Evolutionary conservation across 148 eudicot species (phyloP).

Genomic region (Dianthus caryophyllus): DNA sequence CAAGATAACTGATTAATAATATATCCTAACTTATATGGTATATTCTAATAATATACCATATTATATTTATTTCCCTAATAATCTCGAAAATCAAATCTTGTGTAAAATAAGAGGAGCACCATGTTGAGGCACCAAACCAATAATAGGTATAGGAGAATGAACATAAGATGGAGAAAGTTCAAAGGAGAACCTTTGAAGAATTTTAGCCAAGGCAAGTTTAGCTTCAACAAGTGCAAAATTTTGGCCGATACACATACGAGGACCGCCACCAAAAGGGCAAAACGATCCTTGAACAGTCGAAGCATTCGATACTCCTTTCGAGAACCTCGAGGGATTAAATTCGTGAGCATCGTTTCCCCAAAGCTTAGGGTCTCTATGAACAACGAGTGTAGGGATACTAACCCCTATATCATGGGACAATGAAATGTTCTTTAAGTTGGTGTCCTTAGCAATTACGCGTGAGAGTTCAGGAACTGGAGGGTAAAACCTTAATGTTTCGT

Average conservation of each 20-base stretch:
- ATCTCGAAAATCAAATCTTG: constrained; percentile 21
- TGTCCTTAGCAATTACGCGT: constrained; percentile 17
- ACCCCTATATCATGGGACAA: constrained; percentile 31
- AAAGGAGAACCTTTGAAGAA: constrained; percentile 42
- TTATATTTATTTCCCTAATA: too few relatives aligned
- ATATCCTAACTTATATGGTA: too few relatives aligned
- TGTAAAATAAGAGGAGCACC: constrained; percentile 28
- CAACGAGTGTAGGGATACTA: constrained; percentile 27
- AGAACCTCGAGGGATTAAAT: constrained; percentile 23
- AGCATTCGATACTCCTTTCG: constrained; percentile 18
- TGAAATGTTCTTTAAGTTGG: constrained; percentile 24
- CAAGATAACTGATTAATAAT: too few relatives aligned
- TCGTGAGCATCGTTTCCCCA: constrained; percentile 38
- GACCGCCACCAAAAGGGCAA: constrained; percentile 23
- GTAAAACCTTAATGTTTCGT: constrained; percentile 41
- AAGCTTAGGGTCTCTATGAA: constrained; percentile 36
- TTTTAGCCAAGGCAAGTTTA: constrained; percentile 43
- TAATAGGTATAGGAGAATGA: constrained; percentile 38
- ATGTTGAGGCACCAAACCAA: constrained; percentile 33
- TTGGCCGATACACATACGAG: constrained; percentile 30
- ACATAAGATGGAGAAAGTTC: constrained; percentile 39
- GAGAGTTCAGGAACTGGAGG: constrained; percentile 30
- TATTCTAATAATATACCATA: too few relatives aligned
- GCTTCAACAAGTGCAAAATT: constrained; percentile 39
- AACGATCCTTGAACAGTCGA: constrained; percentile 2